A percentile compares a stretch with the other conserved stretches of the same genome.
Conservation (phyloP, 176 grass and related monocot genomes). For the Coix lacrymajobi region DNA sequence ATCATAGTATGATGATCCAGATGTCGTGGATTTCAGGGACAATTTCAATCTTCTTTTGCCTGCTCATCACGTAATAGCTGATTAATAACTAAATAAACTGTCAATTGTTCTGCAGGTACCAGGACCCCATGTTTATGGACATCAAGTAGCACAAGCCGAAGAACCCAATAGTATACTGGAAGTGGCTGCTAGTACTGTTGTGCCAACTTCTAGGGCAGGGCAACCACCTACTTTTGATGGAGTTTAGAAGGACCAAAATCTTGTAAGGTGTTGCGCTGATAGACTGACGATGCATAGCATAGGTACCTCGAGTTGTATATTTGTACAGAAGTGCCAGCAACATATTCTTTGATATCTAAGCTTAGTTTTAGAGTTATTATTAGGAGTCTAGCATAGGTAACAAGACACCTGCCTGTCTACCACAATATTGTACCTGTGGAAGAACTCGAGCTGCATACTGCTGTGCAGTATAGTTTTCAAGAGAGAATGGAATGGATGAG, state of each 20-base stretch:
- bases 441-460: not conserved
- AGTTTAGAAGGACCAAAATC: slow-evolving; percentile 30
- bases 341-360: slow-evolving; percentile 19
- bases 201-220: slow-evolving; percentile 29
- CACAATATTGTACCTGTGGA: not conserved
- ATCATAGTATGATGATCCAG: not conserved
- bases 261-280: slow-evolving; percentile 25
- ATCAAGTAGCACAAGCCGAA: slow-evolving; percentile 31
- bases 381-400: not conserved
- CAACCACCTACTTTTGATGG: slow-evolving; percentile 22
- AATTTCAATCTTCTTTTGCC: not conserved
- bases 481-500: not conserved
- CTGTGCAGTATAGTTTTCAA: not conserved
- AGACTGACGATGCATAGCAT: not conserved
- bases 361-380: slow-evolving; percentile 1
- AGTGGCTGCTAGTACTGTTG: slow-evolving; percentile 28
- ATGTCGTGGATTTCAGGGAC: not conserved
- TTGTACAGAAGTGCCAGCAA: not conserved
- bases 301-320: not conserved
- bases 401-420: not conserved
- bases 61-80: not conserved
- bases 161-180: slow-evolving; percentile 19
- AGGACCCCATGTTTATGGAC: slow-evolving; percentile 48
- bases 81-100: not conserved
- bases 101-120: slow-evolving; percentile 40